Percentiles rank a stretch among this genome's conserved stretches.
Evolutionary conservation across 305 asterid species (phyloP).

Genomic region (Stenogyne calaminthoides): DNA sequence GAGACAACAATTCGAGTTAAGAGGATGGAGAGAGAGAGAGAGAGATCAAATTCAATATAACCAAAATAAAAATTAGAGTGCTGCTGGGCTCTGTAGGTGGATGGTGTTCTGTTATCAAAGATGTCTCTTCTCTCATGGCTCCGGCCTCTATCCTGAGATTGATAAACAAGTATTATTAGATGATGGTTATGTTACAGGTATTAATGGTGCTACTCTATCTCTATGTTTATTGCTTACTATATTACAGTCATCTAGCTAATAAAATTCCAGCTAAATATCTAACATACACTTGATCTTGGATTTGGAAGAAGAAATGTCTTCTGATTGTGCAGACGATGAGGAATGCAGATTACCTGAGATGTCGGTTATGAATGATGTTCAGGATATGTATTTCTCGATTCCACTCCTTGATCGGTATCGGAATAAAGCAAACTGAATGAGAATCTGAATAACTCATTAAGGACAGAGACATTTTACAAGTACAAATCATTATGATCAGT

Average conservation of each 20-base stretch:
- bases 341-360: constrained; percentile 30
- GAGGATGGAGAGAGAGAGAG: neutral
- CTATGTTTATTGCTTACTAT: too few relatives aligned
- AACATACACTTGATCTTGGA: neutral
- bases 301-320: neutral
- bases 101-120: constrained; percentile 10
- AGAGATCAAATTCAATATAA: neutral
- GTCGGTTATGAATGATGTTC: constrained; percentile 29
- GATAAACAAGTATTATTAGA: neutral
- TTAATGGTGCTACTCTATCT: neutral
- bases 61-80: neutral
- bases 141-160: constrained; percentile 23
- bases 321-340: constrained; percentile 1
- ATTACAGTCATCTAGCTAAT: too few relatives aligned
- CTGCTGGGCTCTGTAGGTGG: neutral
- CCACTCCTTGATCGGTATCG: constrained; percentile 36
- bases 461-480: constrained; percentile 26
- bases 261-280: neutral
- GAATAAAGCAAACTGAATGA: constrained; percentile 51
- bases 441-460: constrained; percentile 55
- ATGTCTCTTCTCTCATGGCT: neutral
- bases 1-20: neutral
- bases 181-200: neutral
- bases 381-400: constrained; percentile 33
- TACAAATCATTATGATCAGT: neutral